Conservation (phyloP, 2,329 filamentous ascomycete species). For the Phyllosticta citribraziliensis region DNA sequence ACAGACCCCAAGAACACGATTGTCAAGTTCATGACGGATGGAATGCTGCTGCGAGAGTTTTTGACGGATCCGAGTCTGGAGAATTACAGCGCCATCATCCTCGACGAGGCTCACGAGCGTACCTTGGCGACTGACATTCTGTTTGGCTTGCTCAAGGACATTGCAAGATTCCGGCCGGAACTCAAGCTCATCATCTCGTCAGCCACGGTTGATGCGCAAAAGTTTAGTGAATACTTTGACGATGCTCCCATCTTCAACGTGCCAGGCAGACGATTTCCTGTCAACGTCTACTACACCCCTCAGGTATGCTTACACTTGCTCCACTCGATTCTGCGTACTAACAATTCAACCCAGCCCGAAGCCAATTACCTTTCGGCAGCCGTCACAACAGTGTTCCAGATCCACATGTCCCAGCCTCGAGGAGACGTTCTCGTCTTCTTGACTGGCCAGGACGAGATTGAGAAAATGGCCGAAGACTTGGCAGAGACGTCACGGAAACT, state of each 20-base stretch:
- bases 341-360: slow-evolving; percentile 57
- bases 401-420: slow-evolving; percentile 70
- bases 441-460: slow-evolving; percentile 94
- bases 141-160: slow-evolving; percentile 78
- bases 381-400: slow-evolving; percentile 89
- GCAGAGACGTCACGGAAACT: slow-evolving; percentile 80
- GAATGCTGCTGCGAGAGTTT: slow-evolving; percentile 84
- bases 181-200: slow-evolving; percentile 87
- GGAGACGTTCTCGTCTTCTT: slow-evolving; percentile 93
- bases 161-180: slow-evolving; percentile 72
- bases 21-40: slow-evolving; percentile 95
- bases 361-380: slow-evolving; percentile 88
- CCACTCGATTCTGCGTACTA: neutral
- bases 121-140: slow-evolving; percentile 87
- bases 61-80: slow-evolving; percentile 78
- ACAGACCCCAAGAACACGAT: slow-evolving; percentile 88
- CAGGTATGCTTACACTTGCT: neutral
- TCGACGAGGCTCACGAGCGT: slow-evolving; percentile 94
- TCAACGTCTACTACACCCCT: slow-evolving; percentile 84
- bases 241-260: slow-evolving; percentile 92
- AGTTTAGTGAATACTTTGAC: slow-evolving; percentile 87
- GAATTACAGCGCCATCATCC: slow-evolving; percentile 82
- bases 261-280: slow-evolving; percentile 77
- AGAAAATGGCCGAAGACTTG: slow-evolving; percentile 73
- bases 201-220: slow-evolving; percentile 87